Conservation (phyloP, 495 filamentous ascomycete species). For the Cudoniella acicularis region DNA sequence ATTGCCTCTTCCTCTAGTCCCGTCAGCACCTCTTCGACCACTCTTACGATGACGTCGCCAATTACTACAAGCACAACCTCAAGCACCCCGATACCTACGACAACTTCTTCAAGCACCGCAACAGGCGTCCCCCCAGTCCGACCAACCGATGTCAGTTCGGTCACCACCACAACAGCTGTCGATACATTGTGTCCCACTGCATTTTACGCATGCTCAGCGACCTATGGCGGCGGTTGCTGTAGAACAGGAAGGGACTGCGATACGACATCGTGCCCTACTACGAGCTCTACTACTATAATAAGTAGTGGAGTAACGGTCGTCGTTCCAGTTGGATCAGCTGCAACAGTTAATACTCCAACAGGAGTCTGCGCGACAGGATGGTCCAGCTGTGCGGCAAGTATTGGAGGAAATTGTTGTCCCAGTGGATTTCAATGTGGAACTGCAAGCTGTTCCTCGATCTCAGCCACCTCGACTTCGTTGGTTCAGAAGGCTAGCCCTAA, state of each 20-base stretch:
- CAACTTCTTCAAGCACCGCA: conserved; percentile 21
- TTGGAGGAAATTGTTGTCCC: conserved; percentile 77
- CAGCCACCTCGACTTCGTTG: conserved; percentile 47
- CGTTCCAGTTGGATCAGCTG: conserved; percentile 45
- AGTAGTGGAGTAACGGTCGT: conserved; percentile 63
- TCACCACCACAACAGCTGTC: conserved; percentile 23
- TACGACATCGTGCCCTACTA: conserved; percentile 49
- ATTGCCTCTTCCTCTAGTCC: conserved; percentile 12
- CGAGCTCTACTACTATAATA: conserved; percentile 56
- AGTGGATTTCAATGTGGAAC: conserved; percentile 66
- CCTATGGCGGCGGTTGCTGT: conserved; percentile 60
- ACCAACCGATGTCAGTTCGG: conserved; percentile 30
- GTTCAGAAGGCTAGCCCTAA: conserved; percentile 53
- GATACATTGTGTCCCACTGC: conserved; percentile 61
- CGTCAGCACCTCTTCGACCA: conserved; percentile 7
- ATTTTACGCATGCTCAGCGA: conserved; percentile 70
- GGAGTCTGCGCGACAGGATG: conserved; percentile 70
- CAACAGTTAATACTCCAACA: conserved; percentile 25
- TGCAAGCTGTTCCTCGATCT: conserved; percentile 58
- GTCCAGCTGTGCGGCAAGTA: conserved; percentile 65
- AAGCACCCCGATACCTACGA: conserved; percentile 27
- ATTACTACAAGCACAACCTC: conserved; percentile 26
- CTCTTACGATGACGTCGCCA: conserved; percentile 21
- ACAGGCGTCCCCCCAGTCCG: conserved; percentile 33
- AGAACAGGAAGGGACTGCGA: conserved; percentile 77